A percentile compares a stretch with the other conserved stretches of the same genome.
phyloP scores from a whole-genome alignment of 371 early-diverging fungal species.

The Phascolomyces articulosus region DNA sequence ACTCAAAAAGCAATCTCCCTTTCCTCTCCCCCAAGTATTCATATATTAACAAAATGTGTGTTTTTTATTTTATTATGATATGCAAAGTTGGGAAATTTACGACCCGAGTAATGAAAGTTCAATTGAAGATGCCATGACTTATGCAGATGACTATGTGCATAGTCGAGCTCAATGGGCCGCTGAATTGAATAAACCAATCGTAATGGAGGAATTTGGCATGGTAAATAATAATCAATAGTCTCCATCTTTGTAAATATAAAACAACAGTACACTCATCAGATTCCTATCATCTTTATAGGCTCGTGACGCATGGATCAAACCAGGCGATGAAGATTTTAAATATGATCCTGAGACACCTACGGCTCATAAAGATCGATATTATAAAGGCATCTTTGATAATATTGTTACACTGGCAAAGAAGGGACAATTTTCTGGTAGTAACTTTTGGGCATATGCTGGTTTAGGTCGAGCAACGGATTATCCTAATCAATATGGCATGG shows the following conservation, averaged over 20 bases:
- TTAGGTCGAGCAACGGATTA: slow-evolving; percentile 38
- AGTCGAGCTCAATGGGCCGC: slow-evolving; percentile 43
- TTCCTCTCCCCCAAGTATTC: too few species aligned
- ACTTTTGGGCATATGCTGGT: slow-evolving; percentile 54
- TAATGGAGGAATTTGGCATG: slow-evolving; percentile 64
- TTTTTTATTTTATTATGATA: too few species aligned
- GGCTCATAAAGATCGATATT: slow-evolving; percentile 50
- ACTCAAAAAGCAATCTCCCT: too few species aligned
- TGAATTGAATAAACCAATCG: slow-evolving; percentile 48
- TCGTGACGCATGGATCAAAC: slow-evolving; percentile 48
- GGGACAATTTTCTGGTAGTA: slow-evolving; percentile 26
- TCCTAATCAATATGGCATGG: slow-evolving; percentile 39
- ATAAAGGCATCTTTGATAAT: slow-evolving; percentile 37
- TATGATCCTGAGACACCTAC: slow-evolving; percentile 49
- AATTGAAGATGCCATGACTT: slow-evolving; percentile 27
- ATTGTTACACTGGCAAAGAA: slow-evolving; percentile 30
- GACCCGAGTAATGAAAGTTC: slow-evolving; percentile 25
- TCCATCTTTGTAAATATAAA: too few species aligned
- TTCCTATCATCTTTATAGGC: too few species aligned
- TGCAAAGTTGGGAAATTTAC: slow-evolving; percentile 56
- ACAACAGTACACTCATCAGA: too few species aligned
- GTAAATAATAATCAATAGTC: not conserved
- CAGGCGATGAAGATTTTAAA: slow-evolving; percentile 30
- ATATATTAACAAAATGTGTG: too few species aligned
- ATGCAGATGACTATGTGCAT: slow-evolving; percentile 28